These are phyloP conservation scores for Fusarium chuoi DNA, from an alignment of 2,329 filamentous ascomycete genomes.

Conservation along the genomic window DNA sequence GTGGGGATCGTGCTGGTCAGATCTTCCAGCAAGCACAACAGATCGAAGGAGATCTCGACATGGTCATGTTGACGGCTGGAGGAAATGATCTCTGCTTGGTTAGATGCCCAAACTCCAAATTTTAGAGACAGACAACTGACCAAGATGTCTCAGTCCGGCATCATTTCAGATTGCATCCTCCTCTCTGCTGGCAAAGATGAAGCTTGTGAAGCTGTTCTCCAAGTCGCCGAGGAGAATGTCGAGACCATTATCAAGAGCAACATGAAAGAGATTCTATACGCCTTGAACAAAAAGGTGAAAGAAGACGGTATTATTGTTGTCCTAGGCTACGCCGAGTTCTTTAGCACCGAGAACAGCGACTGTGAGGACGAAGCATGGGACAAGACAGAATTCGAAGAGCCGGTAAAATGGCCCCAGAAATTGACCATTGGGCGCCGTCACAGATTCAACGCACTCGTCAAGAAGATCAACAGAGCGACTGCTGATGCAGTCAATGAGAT, in stretches of 20 bases:
- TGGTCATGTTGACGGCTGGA: background rate
- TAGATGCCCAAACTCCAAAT: rapidly evolving
- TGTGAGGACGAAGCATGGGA: background rate
- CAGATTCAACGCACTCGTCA: background rate
- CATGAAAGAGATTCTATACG: constrained; percentile 2
- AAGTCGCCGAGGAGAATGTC: background rate
- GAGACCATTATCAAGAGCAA: background rate
- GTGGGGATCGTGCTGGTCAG: constrained; percentile 1
- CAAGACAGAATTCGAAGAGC: background rate
- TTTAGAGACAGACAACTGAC: background rate
- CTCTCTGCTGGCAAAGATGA: rapidly evolving
- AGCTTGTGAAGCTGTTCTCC: background rate
- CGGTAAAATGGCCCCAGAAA: background rate
- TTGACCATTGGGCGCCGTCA: background rate
- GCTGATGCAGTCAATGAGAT: background rate
- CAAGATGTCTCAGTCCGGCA: background rate
- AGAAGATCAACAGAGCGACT: background rate
- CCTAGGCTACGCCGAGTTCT: background rate
- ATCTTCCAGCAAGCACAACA: background rate
- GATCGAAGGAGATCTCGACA: background rate
- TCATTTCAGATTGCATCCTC: background rate
- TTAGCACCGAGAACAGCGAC: background rate
- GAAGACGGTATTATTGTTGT: background rate
- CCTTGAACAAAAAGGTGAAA: background rate
- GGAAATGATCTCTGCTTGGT: constrained; percentile 3